phyloP scores from a whole-genome alignment of 2,329 filamentous ascomycete genomes.

The Pseudogymnoascus sp. region DNA sequence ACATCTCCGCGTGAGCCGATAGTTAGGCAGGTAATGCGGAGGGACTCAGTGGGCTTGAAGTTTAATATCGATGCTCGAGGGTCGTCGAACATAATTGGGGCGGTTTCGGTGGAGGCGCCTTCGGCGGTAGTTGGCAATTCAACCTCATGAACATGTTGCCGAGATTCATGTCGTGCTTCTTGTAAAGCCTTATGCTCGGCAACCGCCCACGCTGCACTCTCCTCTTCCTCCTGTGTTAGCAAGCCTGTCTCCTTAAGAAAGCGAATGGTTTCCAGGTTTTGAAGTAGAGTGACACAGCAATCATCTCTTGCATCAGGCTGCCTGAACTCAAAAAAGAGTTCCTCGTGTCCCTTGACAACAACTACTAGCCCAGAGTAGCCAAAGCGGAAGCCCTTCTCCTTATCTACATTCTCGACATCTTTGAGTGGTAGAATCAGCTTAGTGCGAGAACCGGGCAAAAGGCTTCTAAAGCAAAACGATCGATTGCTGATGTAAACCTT shows the following conservation, averaged over 20 bases:
- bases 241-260: slow-evolving; percentile 64
- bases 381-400: slow-evolving; percentile 90
- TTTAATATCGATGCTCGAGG: slow-evolving; percentile 79
- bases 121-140: slow-evolving; percentile 42
- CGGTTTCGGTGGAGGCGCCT: slow-evolving; percentile 44
- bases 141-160: slow-evolving; percentile 43
- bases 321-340: slow-evolving; percentile 92
- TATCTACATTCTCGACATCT: slow-evolving; percentile 87
- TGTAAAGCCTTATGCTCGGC: slow-evolving; percentile 76
- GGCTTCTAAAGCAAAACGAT: slow-evolving; percentile 85
- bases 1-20: slow-evolving; percentile 95
- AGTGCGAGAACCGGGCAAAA: slow-evolving; percentile 81
- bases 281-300: slow-evolving; percentile 73
- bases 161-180: slow-evolving; percentile 55
- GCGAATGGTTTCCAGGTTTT: slow-evolving; percentile 64
- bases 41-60: slow-evolving; percentile 74
- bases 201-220: slow-evolving; percentile 66
- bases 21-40: slow-evolving; percentile 86
- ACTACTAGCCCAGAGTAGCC: slow-evolving; percentile 85
- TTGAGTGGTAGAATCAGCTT: slow-evolving; percentile 87
- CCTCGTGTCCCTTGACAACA: slow-evolving; percentile 90
- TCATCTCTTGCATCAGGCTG: slow-evolving; percentile 75
- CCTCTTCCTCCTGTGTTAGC: slow-evolving; percentile 60
- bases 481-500: slow-evolving; percentile 91
- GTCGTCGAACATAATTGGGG: slow-evolving; percentile 83